phyloP scores from a whole-genome alignment of 2,329 filamentous ascomycete species.

The Zasmidium cellare region DNA sequence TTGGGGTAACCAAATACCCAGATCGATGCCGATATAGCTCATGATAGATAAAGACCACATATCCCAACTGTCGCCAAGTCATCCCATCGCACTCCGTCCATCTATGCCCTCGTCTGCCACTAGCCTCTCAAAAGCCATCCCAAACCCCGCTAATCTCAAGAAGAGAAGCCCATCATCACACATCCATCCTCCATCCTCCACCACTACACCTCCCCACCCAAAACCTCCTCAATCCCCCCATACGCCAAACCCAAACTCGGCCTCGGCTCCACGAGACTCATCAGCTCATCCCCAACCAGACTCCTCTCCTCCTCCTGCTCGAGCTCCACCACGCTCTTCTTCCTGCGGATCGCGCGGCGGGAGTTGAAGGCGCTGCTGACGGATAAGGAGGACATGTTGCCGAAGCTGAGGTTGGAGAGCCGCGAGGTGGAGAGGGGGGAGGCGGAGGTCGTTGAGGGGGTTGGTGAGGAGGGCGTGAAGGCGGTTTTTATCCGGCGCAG shows the following conservation, averaged over 20 bases:
- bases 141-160: constrained; percentile 5
- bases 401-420: constrained; percentile 26
- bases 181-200: background rate
- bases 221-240: constrained; percentile 36
- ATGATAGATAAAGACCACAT: no score
- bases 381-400: constrained; percentile 20
- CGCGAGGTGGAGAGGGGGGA: constrained; percentile 23
- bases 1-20: no score
- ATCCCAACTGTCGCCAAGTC: no score
- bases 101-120: background rate
- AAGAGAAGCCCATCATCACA: background rate
- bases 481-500: constrained; percentile 31
- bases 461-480: constrained; percentile 18
- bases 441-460: constrained; percentile 11
- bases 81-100: no score
- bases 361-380: constrained; percentile 3
- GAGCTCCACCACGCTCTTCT: constrained; percentile 32
- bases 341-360: constrained; percentile 25
- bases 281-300: constrained; percentile 23
- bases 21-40: no score
- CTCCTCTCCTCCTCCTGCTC: constrained; percentile 33
- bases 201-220: constrained; percentile 24
- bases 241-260: constrained; percentile 25
- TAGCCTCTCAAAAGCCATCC: background rate
- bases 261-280: constrained; percentile 33